phyloP scores from a whole-genome alignment of 768 basidiomycete genomes.

The Lactarius vividus region DNA sequence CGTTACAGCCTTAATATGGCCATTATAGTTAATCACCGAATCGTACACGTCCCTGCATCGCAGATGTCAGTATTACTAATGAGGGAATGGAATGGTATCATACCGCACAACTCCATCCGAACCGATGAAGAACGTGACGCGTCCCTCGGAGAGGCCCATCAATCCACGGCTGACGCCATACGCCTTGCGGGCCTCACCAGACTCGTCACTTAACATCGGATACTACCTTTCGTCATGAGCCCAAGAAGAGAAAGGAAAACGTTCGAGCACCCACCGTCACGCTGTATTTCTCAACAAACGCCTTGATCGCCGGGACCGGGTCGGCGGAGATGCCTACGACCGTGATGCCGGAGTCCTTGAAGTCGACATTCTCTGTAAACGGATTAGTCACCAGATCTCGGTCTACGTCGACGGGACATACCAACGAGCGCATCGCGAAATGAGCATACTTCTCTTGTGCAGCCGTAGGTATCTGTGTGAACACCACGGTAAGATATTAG shows the following conservation, averaged over 20 bases:
- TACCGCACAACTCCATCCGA: slow-evolving; percentile 64
- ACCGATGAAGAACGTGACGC: slow-evolving; percentile 79
- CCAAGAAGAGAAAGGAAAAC: neutral
- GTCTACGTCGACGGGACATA: slow-evolving; percentile 32
- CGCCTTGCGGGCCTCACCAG: slow-evolving; percentile 57
- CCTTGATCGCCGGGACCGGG: slow-evolving; percentile 66
- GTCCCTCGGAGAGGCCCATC: slow-evolving; percentile 59
- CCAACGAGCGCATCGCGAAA: slow-evolving; percentile 77
- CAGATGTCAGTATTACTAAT: neutral
- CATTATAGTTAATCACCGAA: slow-evolving; percentile 51
- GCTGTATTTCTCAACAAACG: slow-evolving; percentile 68
- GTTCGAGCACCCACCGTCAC: slow-evolving; percentile 48
- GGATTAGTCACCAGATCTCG: neutral
- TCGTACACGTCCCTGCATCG: slow-evolving; percentile 54
- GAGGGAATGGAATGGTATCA: slow-evolving; percentile 23
- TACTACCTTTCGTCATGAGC: slow-evolving; percentile 44
- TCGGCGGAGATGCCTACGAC: slow-evolving; percentile 77
- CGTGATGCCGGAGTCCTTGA: slow-evolving; percentile 58
- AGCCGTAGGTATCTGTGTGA: slow-evolving; percentile 61
- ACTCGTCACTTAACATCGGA: slow-evolving; percentile 71
- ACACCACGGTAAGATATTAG: neutral
- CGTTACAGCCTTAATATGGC: slow-evolving; percentile 63
- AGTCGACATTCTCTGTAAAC: slow-evolving; percentile 56
- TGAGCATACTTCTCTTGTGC: slow-evolving; percentile 78
- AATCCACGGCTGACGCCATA: slow-evolving; percentile 67